Conservation (phyloP, 176 grass and related monocot genomes). For the Thalia dealbata region DNA sequence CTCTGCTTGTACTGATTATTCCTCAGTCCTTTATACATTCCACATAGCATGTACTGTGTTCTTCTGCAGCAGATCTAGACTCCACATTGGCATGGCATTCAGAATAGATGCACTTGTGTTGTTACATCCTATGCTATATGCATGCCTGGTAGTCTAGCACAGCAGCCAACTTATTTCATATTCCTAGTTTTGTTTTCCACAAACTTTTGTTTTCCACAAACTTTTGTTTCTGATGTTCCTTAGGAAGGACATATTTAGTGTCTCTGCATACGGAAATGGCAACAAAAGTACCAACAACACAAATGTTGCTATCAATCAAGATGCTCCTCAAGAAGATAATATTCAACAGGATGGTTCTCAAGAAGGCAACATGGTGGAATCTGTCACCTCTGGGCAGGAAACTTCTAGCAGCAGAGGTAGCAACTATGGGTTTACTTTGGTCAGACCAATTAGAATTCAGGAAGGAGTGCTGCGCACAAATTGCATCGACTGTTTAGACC, state of each 20-base stretch:
- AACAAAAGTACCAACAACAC: slow-evolving; percentile 24
- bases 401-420: slow-evolving; percentile 38
- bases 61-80: neutral
- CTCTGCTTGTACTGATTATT: neutral
- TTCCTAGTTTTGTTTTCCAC: neutral
- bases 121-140: neutral
- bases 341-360: slow-evolving; percentile 40
- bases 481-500: slow-evolving; percentile 93
- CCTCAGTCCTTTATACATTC: neutral
- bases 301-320: slow-evolving; percentile 29
- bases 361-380: slow-evolving; percentile 49
- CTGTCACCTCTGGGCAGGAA: slow-evolving; percentile 42
- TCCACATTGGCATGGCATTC: neutral
- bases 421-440: slow-evolving; percentile 22
- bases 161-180: neutral
- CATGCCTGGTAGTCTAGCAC: neutral
- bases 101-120: neutral
- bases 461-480: slow-evolving; percentile 77
- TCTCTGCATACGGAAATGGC: neutral
- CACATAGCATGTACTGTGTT: neutral
- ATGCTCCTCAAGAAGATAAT: slow-evolving; percentile 56
- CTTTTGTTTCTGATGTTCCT: neutral
- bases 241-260: neutral
- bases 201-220: neutral
- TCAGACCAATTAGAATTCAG: slow-evolving; percentile 53